Evolutionary conservation across 495 filamentous ascomycete genomes (phyloP), one percentile per base, ranked within the genome.

Genomic region (Xylaria nigripes): DNA sequence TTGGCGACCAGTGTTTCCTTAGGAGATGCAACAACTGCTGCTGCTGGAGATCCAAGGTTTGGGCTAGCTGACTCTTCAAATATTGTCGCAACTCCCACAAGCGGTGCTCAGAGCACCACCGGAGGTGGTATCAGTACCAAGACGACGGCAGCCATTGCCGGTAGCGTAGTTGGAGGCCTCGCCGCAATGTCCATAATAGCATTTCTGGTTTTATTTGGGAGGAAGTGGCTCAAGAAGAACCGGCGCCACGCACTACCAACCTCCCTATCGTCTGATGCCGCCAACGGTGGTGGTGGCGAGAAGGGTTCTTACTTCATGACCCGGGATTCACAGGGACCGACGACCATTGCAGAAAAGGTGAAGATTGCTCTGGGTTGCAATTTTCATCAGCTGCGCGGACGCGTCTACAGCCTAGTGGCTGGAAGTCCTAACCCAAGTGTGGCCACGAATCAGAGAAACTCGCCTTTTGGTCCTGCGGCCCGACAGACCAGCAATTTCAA

Each of bases 391-490:
- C 49, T 78, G 2, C 65, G 68, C 5, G 70, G 67, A 25, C 58
- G 69, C 21, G 61, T 76, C 41, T 62, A 62, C 25, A 59, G 63
- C 10, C 54, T 74, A 18, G 62, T 73, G 36, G 58, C 70, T 16
- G 63, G 68, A 23, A 63, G 60, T 52, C 64, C 67, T 6, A 64
- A 66, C 7, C 73, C 71, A 0, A 76, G 70, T 22, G 72, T 76
- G 29, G 75, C 78, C 53, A 63, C 77, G 27, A 69, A 78, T 61
- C 64, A 72, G 34, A 74, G 76, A 12, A 76, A 70, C 53, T 79
- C 76, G 3, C 77, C 78, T 53, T 79, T 77, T 57, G 66, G 76
- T 23, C 70, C 74, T 15, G 59, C 70, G 10, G 58, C 50, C 40
- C 61, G 50, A 27, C 51, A 47, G 36, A 70, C 72, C 57, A 75